Evolutionary conservation across 2,329 filamentous ascomycete genomes (phyloP), one percentile per base, ranked within the genome.

Genomic region (Mariannaea elegans): DNA sequence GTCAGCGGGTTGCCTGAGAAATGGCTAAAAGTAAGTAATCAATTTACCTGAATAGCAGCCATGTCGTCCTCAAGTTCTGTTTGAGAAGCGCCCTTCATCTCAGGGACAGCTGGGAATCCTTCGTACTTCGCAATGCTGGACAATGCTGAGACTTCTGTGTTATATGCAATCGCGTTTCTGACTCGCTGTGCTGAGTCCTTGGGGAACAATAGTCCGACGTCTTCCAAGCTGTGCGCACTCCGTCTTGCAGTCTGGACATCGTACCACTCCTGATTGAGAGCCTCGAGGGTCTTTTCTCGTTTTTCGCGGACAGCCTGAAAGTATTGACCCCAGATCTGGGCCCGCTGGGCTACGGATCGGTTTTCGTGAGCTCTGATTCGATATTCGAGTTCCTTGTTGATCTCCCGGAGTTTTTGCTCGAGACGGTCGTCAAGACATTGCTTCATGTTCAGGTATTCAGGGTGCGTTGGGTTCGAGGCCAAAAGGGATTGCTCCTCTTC

Each of bases 51-150:
- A 83, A 99, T 97, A 67, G 90, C 90, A 74, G 91, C 89, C 64
- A 98, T 81, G 77, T 99, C 95, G 48, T 94, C 90, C 55, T 97
- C 92, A 45, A 95, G 78, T 71, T 97, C 93, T 10, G 85, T 81
- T 19, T 84, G 77, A 34, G 90, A 89, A 23, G 92, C 91, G 39
- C 91, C 85, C 58, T 83, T 83, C 77, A 99, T 90, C 31, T 91
- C 84, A 18, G 95, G 95, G n/a, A 94, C 95, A 29, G 94, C 94
- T 32, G 95, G 95, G 77, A 99, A 99, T 21, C 95, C 95, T 71
- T 97, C 89, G 74, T 97, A 94, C 78, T 97, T 98, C 32, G 94
- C 94, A 50, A 98, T 84, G 34, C 94, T 94, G 6, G 94, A 90
- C 57, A 99, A 80, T 24, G 97, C 87, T 0, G 94, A 97, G 4